Base-by-base conservation (phyloP, 192 early-diverging fungal species). In the Podila clonocystis region DNA sequence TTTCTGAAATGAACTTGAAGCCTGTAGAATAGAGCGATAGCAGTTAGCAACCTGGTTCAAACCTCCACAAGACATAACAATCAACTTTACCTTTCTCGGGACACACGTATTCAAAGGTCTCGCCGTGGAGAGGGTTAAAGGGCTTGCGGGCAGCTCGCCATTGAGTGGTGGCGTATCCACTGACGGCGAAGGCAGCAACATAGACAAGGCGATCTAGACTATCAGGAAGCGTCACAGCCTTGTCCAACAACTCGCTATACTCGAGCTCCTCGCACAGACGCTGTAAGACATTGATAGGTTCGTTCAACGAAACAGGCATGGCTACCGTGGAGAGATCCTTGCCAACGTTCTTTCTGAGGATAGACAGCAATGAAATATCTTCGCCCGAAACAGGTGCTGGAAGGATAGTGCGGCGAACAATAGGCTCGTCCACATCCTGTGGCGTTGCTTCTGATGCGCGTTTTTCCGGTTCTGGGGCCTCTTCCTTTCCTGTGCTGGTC, bases 281-380 rank as follows among this genome's bases (percentile, higher is more conserved):
- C 88, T 99, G 98, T 63, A 99, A 83, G 48, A 97, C 82, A 67
- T 96, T 98, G 68, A 98, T 84, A 8, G 98, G 98, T 70, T 98
- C 98, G 83, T 99, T 99, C 83, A 98, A 86, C 8, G 92, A 93
- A 29, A 99, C 92, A 9, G 98, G 98, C 97, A 99, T 98, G 17
- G 96, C 91, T 49, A 99, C 93, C 24, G 92, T 98, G 5, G 94
- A 93, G 61, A 99, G 82, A 82, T 99, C 98, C 82, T 97, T 99
- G 60, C 97, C 97, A 24, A 97, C 91, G 83, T 97, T 97, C 75
- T 97, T 97, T 72, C 95, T 85, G 67, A 98, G 86, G 63, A 98
- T 93, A 11, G 94, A 95, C 69, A 97, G 74, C n/a, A 97, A 83
- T 62, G 93, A 95, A 38, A 95, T 91, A 57, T 91, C 92, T 60